Conservation (phyloP, 2,329 filamentous ascomycete species). For the Alternaria brassicicola region DNA sequence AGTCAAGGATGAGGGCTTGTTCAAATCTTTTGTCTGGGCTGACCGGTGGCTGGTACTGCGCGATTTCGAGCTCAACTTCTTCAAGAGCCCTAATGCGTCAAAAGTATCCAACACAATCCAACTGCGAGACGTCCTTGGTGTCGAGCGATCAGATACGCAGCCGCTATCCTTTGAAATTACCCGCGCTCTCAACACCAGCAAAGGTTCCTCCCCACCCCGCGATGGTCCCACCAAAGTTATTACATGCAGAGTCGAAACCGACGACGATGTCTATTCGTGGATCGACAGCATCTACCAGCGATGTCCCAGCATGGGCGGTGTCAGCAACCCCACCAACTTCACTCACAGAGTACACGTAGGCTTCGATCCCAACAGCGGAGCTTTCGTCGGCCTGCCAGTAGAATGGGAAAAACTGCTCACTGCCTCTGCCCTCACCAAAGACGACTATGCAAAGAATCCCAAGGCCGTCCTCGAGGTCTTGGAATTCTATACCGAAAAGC, state of each 20-base stretch:
- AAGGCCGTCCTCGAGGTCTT: constrained; percentile 73
- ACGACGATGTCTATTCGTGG: constrained; percentile 98
- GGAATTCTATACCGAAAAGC: constrained; percentile 81
- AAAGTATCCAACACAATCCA: constrained; percentile 87
- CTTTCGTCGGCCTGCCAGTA: constrained; percentile 90
- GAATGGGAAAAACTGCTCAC: constrained; percentile 98
- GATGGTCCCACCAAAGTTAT: constrained; percentile 83
- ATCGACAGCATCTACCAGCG: constrained; percentile 97
- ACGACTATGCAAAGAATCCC: constrained; percentile 97
- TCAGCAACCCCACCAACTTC: constrained; percentile 98
- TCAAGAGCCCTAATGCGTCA: constrained; percentile 81
- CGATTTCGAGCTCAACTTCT: constrained; percentile 91
- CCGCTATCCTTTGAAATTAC: constrained; percentile 95
- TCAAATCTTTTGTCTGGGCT: constrained; percentile 83
- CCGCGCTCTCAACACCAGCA: constrained; percentile 65
- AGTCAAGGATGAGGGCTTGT: constrained; percentile 89
- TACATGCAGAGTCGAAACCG: constrained; percentile 90
- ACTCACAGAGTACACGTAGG: constrained; percentile 96
- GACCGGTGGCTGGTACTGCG: constrained; percentile 90
- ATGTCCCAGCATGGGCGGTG: constrained; percentile 95
- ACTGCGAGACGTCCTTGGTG: constrained; percentile 85
- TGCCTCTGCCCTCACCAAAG: constrained; percentile 95
- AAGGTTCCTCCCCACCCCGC: constrained; percentile 71
- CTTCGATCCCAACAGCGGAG: constrained; percentile 92
- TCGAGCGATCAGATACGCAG: constrained; percentile 87